Percentiles rank a stretch among this genome's conserved stretches.
Conservation (phyloP, 768 basidiomycete genomes). For the Termitomyces sp. region DNA sequence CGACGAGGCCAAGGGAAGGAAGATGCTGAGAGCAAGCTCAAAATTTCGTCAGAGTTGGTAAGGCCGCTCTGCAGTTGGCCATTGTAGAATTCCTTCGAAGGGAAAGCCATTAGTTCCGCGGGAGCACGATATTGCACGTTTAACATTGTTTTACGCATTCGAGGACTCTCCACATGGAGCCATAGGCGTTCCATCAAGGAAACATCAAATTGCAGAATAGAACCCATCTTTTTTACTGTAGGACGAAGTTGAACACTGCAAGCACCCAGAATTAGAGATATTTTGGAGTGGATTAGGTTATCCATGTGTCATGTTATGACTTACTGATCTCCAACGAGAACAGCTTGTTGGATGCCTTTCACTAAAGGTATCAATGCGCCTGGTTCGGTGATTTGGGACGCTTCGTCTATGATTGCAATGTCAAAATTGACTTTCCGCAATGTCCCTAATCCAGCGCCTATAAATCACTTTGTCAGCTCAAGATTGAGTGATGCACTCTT, state of each 20-base stretch:
- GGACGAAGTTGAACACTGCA: slow-evolving; percentile 62
- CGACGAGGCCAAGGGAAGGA: slow-evolving; percentile 54
- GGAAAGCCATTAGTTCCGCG: slow-evolving; percentile 49
- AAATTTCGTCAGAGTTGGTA: slow-evolving; percentile 25
- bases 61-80: slow-evolving; percentile 44
- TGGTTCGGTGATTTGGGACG: slow-evolving; percentile 66
- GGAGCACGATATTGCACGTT: slow-evolving; percentile 68
- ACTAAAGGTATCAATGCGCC: slow-evolving; percentile 61
- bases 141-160: slow-evolving; percentile 55
- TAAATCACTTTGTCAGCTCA: neutral
- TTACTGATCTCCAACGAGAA: slow-evolving; percentile 70
- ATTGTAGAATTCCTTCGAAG: slow-evolving; percentile 60
- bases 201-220: slow-evolving; percentile 49
- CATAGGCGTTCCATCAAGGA: slow-evolving; percentile 62
- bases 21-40: slow-evolving; percentile 30
- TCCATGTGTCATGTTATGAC: slow-evolving; percentile 17
- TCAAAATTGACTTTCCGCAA: slow-evolving; percentile 52
- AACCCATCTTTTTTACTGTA: slow-evolving; percentile 54
- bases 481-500: neutral
- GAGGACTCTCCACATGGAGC: slow-evolving; percentile 24
- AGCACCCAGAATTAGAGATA: neutral
- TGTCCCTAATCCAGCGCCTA: slow-evolving; percentile 53
- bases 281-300: neutral
- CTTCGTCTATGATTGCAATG: slow-evolving; percentile 63
- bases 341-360: slow-evolving; percentile 51